Percentiles rank a stretch among this genome's conserved stretches.
Evolutionary conservation across 305 asterid genomes (phyloP).

Genomic region (Lippia alba): DNA sequence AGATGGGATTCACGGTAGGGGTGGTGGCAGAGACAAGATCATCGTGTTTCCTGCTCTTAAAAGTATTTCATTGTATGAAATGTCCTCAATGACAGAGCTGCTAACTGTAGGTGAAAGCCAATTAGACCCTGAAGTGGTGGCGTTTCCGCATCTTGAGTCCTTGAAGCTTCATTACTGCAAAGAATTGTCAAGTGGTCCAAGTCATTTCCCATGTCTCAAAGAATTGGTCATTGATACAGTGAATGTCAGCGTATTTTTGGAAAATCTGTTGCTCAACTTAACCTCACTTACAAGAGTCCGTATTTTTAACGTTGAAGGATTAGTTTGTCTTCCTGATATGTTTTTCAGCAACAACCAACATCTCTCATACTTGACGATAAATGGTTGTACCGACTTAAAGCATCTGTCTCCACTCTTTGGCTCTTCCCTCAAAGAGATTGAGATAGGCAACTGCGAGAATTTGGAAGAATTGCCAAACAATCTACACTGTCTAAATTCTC

Average conservation of each 20-base stretch:
- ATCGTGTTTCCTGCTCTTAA: conserved; percentile 40
- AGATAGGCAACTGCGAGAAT: too few species aligned
- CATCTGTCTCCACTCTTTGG: too few species aligned
- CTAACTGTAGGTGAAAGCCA: background rate
- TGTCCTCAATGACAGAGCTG: conserved; percentile 45
- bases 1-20: conserved; percentile 18
- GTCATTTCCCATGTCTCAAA: conserved; percentile 31
- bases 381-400: background rate
- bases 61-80: background rate
- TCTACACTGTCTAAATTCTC: too few species aligned
- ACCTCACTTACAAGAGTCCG: background rate
- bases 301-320: background rate
- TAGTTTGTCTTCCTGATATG: conserved; percentile 21
- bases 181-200: conserved; percentile 30
- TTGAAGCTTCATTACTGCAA: background rate
- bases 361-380: background rate
- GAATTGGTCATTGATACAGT: background rate
- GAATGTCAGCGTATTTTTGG: conserved; percentile 1
- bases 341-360: conserved; percentile 20
- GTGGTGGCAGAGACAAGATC: too few species aligned
- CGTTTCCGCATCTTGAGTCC: conserved; percentile 38
- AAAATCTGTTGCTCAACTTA: conserved; percentile 23
- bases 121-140: background rate
- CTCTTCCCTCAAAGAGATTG: too few species aligned
- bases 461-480: too few species aligned